Evolutionary conservation across 306 rosid species (phyloP).

Genomic region (Cucurbita pepo): DNA sequence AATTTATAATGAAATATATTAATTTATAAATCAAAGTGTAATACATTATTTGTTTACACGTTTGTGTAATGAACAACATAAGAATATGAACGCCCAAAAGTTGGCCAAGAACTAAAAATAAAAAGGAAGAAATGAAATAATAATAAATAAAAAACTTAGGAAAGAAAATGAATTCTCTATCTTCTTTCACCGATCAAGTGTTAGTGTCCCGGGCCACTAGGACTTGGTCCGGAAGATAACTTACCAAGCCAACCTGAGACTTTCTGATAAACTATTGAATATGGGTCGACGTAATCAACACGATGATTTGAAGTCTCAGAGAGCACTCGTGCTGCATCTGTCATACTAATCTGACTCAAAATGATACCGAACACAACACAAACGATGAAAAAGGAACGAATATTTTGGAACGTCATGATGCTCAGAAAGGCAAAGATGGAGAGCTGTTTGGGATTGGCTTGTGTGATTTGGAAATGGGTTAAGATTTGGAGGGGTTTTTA

Average conservation of each 20-base stretch:
- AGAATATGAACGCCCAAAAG: not conserved
- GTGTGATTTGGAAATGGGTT: not conserved
- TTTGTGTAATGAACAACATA: not conserved
- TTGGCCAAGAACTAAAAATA: not conserved
- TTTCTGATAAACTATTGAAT: not conserved
- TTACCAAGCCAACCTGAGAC: conserved; percentile 2
- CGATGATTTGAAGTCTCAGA: not conserved
- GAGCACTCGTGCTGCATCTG: not conserved
- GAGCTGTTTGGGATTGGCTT: not conserved
- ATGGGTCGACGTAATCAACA: not conserved
- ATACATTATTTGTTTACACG: not conserved
- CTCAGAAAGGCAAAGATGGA: too few species aligned
- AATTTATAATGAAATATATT: not conserved
- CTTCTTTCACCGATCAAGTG: not conserved
- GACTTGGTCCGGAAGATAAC: conserved; percentile 8
- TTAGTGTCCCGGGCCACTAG: conserved; percentile 5
- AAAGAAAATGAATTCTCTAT: not conserved
- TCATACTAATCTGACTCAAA: not conserved
- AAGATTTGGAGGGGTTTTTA: not conserved
- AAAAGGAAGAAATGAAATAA: not conserved
- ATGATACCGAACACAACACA: not conserved
- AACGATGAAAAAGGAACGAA: not conserved
- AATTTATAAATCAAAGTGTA: not conserved
- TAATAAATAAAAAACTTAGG: not conserved
- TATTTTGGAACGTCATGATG: not conserved